Base-by-base conservation (phyloP, 306 rosid genomes). In the Canavalia gladiata region DNA sequence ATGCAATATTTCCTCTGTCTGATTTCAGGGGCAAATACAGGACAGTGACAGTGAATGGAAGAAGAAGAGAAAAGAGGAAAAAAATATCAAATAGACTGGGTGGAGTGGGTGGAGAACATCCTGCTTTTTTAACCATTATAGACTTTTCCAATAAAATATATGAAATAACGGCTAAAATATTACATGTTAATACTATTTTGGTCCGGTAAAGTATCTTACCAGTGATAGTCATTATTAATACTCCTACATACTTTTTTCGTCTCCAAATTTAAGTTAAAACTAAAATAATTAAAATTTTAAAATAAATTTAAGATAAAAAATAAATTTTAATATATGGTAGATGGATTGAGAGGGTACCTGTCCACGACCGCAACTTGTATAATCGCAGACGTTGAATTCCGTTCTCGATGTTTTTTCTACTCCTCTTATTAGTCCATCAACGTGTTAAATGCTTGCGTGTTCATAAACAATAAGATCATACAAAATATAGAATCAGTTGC, bases 91-190 rank as follows among this genome's bases (percentile, higher is more conserved):
- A 41, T 65, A 82, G 87, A 84, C 80, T 84, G 81, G 91, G 88
- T 92, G 85, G 87, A 83, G 91, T 86, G 94, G 93, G 93, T 88
- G 67, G 89, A 76, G 49, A 68, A 79, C 78, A 58, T 59, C 62
- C 56, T 10, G 47, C 58, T 75, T 41, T 66, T 69, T 82, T 75
- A 68, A 78, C 45, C 76, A 13, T 42, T 28, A 39, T 56, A 0
- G 54, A 43, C n/a, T 35, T 66, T 10, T 39, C 55, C 7, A 65
- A 25, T 46, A 46, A 62, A 60, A 30, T 8, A 45, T 6, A 45
- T 0, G 7, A 7, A 45, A 45, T 18, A 45, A 45, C 49, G 5
- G 49, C 8, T 4, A 45, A 45, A 45, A 2, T 45, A 45, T 45
- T 45, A 45, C 0, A 45, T 37, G 4, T 37, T 4, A 37, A 4